Evolutionary conservation across 768 basidiomycete genomes (phyloP), one percentile per base, ranked within the genome.

Genomic region (Tylopilus plumbeoviolaceoides): DNA sequence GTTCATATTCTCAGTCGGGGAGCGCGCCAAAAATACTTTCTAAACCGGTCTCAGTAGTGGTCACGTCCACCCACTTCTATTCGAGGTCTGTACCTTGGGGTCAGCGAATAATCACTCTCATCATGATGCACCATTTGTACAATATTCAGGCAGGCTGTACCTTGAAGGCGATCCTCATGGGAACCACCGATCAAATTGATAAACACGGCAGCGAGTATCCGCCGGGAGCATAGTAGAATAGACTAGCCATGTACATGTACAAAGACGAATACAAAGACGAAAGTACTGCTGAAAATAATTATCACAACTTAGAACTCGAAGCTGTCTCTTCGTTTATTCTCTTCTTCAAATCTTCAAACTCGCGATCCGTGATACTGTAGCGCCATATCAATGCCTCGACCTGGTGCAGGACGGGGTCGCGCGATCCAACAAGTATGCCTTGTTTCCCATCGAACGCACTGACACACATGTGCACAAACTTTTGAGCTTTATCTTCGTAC

Each of bases 1-100:
- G 82, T 92, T 20, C 90, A 93, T 63, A 74, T 93, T 43, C 59
- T 91, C 53, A 86, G 85, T 70, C 78, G 69, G 51, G 75, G 78
- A 23, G 85, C 85, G 23, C 74, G 81, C 55, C 79, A 84, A 57
- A 83, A 80, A 66, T 91, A 84, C 72, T 91, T 91, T 63, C 53
- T 63, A 12, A 55, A 61, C 25, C 63, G 58, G 36, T 56, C 60
- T 12, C 58, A 57, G 10, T 73, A 73, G 73, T 73, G 44, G 51
- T 25, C 8, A 7, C 30, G 10, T 11, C 30, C 10, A 10, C 28
- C 28, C 28, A 23, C 23, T 23, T 23, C 23, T 23, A 23, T n/a
- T n/a, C n/a, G n/a, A n/a, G n/a, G n/a, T n/a, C n/a, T n/a, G n/a
- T 8, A 9, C 30, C 23, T 23, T 5, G n/a, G 23, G 23, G 5